A percentile compares a stretch with the other conserved stretches of the same genome.
These are phyloP conservation scores for Macroventuria anomochaeta DNA, from an alignment of 2,329 filamentous ascomycete species.

Conservation along the genomic window DNA sequence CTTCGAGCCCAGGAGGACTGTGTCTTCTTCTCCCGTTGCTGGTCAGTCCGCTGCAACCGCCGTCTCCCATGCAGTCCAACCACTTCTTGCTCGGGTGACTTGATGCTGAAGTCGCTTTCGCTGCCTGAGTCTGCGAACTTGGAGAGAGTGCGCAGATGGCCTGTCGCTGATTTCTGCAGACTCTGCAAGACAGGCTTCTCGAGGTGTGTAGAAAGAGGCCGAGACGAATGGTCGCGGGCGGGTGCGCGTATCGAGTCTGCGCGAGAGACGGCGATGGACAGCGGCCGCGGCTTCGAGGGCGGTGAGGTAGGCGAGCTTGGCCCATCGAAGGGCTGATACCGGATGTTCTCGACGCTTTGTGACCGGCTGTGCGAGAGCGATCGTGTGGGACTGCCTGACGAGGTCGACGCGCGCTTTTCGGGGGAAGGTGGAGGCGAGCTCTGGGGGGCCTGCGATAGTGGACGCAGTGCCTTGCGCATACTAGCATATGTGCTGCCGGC, in stretches of 20 bases:
- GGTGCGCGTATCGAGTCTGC: constrained; percentile 48
- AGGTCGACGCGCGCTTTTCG: constrained; percentile 24
- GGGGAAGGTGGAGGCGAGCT: constrained; percentile 40
- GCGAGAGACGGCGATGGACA: constrained; percentile 49
- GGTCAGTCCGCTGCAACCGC: constrained; percentile 74
- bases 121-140: constrained; percentile 77
- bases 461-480: constrained; percentile 77
- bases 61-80: constrained; percentile 84
- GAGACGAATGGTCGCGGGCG: constrained; percentile 42
- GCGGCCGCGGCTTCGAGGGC: constrained; percentile 54
- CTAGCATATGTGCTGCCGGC: constrained; percentile 73
- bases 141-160: constrained; percentile 85
- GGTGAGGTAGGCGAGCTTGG: constrained; percentile 47
- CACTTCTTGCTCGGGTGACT: constrained; percentile 81
- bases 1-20: constrained; percentile 73
- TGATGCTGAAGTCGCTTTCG: constrained; percentile 81
- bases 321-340: constrained; percentile 54
- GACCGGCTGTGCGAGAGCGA: constrained; percentile 39
- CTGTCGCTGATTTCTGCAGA: constrained; percentile 86
- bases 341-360: constrained; percentile 51
- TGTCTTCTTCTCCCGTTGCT: constrained; percentile 59
- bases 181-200: constrained; percentile 71
- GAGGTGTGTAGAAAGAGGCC: constrained; percentile 43
- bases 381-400: constrained; percentile 24
- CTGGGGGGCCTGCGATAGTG: constrained; percentile 42